A percentile compares a stretch with the other conserved stretches of the same genome.
phyloP scores from a whole-genome alignment of 306 rosid genomes.

The Citrullus mucosospermus region DNA sequence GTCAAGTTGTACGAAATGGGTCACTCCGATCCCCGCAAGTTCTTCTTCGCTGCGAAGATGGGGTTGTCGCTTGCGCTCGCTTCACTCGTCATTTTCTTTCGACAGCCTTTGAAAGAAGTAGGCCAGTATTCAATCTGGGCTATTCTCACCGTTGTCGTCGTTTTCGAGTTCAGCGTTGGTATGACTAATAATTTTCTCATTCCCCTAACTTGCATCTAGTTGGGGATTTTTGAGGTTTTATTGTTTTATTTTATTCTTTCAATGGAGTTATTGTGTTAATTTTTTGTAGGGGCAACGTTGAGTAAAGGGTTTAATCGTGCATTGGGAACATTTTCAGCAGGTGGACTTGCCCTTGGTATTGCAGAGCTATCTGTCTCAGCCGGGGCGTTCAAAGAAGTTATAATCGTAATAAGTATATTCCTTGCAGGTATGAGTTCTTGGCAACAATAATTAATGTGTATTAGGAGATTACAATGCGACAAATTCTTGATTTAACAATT shows the following conservation, averaged over 20 bases:
- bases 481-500: neutral
- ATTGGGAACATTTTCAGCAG: conserved; percentile 80
- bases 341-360: conserved; percentile 80
- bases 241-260: neutral
- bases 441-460: neutral
- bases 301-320: conserved; percentile 93
- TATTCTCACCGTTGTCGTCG: conserved; percentile 81
- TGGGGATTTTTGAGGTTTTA: neutral
- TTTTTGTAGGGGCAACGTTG: conserved; percentile 70
- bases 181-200: neutral
- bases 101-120: conserved; percentile 39
- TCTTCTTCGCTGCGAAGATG: conserved; percentile 72
- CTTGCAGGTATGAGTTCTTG: conserved; percentile 28
- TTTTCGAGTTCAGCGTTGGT: conserved; percentile 93
- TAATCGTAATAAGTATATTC: conserved; percentile 57
- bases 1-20: conserved; percentile 45
- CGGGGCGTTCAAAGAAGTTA: conserved; percentile 54
- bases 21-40: conserved; percentile 64
- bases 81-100: conserved; percentile 58
- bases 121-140: conserved; percentile 76
- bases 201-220: neutral
- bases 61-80: conserved; percentile 60
- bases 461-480: neutral
- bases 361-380: conserved; percentile 44
- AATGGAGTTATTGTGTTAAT: neutral